Base-by-base conservation (phyloP, 129 eudicot genomes). In the Deinandra increscens region DNA sequence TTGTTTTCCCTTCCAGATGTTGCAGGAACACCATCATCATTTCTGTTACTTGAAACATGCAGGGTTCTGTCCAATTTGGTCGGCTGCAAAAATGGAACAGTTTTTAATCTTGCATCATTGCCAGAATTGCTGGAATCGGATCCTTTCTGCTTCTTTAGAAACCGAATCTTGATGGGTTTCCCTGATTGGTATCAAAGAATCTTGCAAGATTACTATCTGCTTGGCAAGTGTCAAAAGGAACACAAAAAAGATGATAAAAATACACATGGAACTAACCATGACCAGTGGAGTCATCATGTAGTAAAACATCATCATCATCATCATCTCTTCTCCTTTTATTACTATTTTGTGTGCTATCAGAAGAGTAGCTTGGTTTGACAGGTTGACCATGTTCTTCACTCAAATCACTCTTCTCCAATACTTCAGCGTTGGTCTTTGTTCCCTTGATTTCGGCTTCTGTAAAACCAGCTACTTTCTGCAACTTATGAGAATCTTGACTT, bases 291-390 rank as follows among this genome's bases (percentile, higher is more conserved):
- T 46, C 72, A 66, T 68, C 80, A 5, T 65, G 69, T 53, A 65
- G 23, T 17, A 74, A 46, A 7, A 78, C 64, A 34, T 78, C 38
- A 26, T 56, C 36, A 13, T 12, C 4, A 23, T 23, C 36, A 10
- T 23, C 68, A 0, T 66, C 74, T 61, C 87, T 67, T 72, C 80
- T 86, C 68, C 85, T 81, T 73, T 84, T 84, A 72, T 74, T 73
- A 68, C 89, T 84, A 29, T 84, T 84, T 18, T 82, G 80, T 36
- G 89, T 81, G 65, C 89, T 78, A 31, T 84, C 89, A 15, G 84
- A 81, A 5, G 89, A 84, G 74, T 74, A 70, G 34, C 86, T 66
- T 18, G 80, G 78, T 26, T 80, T 80, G 18, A 74, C 31, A 37
- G 89, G 84, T 64, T 14, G 84, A 19, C 71, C 82, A 63, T 71